Evolutionary conservation across 139 green algal species (phyloP), one percentile per base, ranked within the genome.

Genomic region (Desmodesmus armatus): DNA sequence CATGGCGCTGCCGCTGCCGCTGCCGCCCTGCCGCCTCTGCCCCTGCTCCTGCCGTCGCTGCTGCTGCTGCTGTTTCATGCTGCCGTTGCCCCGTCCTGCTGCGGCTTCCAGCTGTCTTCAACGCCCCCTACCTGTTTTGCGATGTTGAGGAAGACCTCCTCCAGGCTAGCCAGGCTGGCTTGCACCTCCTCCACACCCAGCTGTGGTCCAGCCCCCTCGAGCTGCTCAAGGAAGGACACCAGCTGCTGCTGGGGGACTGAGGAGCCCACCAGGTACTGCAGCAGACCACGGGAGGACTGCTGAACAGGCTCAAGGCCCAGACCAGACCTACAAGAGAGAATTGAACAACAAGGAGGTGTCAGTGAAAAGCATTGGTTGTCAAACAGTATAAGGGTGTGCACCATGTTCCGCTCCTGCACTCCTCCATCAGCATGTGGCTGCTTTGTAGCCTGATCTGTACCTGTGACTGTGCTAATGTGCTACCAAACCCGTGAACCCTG

Each of bases 81-180:
- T n/a, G n/a, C n/a, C n/a, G n/a, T n/a, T n/a, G n/a, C n/a, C n/a
- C n/a, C n/a, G n/a, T n/a, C n/a, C n/a, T n/a, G n/a, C n/a, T n/a
- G n/a, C n/a, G n/a, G n/a, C n/a, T n/a, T n/a, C n/a, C n/a, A n/a
- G n/a, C n/a, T n/a, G n/a, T n/a, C n/a, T n/a, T n/a, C n/a, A n/a
- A n/a, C n/a, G n/a, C n/a, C 87, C 51, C 87, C 84, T 65, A 86
- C 92, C 74, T 89, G 77, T 33, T 90, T 89, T 3, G 95, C 94
- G 35, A 98, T 96, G 49, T 83, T 93, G 35, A 98, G 89, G 89
- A 98, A 98, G 1, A 98, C 95, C 86, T 96, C 93, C 88, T 96
- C 93, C 76, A 97, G 90, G 9, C 62, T 87, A 9, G 94, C 92
- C 55, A 96, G 81, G 43, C 84, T 87, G 25, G 96, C 90, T 85